Conservation (phyloP, 2,329 filamentous ascomycete genomes). For the Ceratocystiopsis minuta region DNA sequence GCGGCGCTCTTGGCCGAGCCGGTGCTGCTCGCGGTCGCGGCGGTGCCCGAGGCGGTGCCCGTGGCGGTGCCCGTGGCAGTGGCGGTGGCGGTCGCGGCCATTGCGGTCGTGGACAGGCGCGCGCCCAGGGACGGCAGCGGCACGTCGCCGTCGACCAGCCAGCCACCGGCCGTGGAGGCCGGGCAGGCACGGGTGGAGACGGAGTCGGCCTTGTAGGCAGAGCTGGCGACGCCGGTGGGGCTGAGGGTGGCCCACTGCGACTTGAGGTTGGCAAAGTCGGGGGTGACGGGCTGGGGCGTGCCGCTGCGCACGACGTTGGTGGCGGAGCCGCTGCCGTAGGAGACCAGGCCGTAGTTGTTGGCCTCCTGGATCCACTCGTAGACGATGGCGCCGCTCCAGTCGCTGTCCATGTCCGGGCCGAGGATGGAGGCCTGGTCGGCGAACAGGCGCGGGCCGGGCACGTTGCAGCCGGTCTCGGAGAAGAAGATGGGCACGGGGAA, state of each 20-base stretch:
- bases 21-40: conserved; percentile 9
- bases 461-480: conserved; percentile 75
- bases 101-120: conserved; percentile 15
- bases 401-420: conserved; percentile 49
- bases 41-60: conserved; percentile 13
- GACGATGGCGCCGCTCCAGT: conserved; percentile 61
- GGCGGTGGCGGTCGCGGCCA: conserved; percentile 6
- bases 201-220: conserved; percentile 43
- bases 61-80: conserved; percentile 2
- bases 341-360: conserved; percentile 68
- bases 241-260: conserved; percentile 55
- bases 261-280: conserved; percentile 66
- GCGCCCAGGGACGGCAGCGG: conserved; percentile 51
- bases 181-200: conserved; percentile 54
- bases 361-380: conserved; percentile 83
- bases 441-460: conserved; percentile 41
- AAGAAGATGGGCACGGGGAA: conserved; percentile 81
- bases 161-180: conserved; percentile 45
- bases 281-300: conserved; percentile 51
- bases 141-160: conserved; percentile 55
- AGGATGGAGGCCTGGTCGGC: conserved; percentile 63
- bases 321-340: conserved; percentile 49
- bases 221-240: conserved; percentile 48
- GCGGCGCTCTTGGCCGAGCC: conserved; percentile 12
- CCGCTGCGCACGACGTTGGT: conserved; percentile 49